Base-by-base conservation (phyloP, 2,329 filamentous ascomycete genomes). In the Blumeriella jaapii region DNA sequence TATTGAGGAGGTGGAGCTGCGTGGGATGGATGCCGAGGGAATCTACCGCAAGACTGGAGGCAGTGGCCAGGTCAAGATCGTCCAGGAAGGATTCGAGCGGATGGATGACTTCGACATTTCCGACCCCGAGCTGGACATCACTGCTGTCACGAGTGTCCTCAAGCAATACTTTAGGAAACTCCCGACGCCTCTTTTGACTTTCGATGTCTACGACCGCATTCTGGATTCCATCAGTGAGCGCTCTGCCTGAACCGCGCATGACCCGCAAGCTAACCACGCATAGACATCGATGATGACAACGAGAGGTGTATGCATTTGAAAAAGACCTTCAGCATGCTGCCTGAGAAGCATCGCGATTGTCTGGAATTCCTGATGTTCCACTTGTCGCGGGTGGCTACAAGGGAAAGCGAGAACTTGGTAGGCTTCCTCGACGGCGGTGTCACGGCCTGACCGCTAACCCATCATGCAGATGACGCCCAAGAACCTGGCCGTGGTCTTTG, bases 111-210 rank as follows among this genome's bases (percentile, higher is more conserved):
- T 77, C 55, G 89, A 96, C 55, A 93, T 98, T 39, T 93, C 86
- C 3, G 91, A 96, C 51, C 83, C 85, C 1, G 82, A 85, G 47
- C 69, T 96, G 36, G 91, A 98, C 57, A 96, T 98, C 44, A 93
- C 93, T 37, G 85, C 91, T 9, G 85, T 98, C 38, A 96, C 91
- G 2, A 94, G 85, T 54, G 83, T 89, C 13, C 62, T 98, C 51
- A 98, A 98, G 64, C 89, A 96, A 59, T 98, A 96, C 57, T 94
- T 98, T 72, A 76, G 91, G 49, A 91, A 87, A 60, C 68, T 96
- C 22, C 91, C 91, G 1, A 82, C 71, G 6, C 91, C 91, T 3
- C 68, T 98, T 19, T 75, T 98, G 50, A 94, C 89, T 0, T 95
- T 81, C 58, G 84, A 93, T 14, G 78, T 93, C 16, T 98, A 98